Conservation (phyloP, 164 flowering plant species). For the Vitis vinifera region ASM3070453v1 NC_081815.1:17484501-17485000, state of each 20-base stretch:
- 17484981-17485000: constrained; percentile 59
- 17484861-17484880: constrained; percentile 59
- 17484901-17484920: constrained; percentile 48
- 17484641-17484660: constrained; percentile 88
- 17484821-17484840: constrained; percentile 23
- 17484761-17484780: constrained; percentile 50
- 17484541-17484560: constrained; percentile 85
- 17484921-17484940: constrained; percentile 30
- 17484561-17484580: constrained; percentile 96
- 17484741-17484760: constrained; percentile 63
- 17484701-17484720: constrained; percentile 95
- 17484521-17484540: constrained; percentile 59
- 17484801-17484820: constrained; percentile 55
- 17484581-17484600: constrained; percentile 83
- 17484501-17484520: constrained; percentile 72
- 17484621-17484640: constrained; percentile 65
- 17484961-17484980: constrained; percentile 49
- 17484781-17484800: constrained; percentile 43
- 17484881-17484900: constrained; percentile 43
- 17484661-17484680: constrained; percentile 85
- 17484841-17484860: constrained; percentile 21
- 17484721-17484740: constrained; percentile 67
- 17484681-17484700: constrained; percentile 97
- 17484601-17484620: constrained; percentile 65
- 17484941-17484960: constrained; percentile 15